Evolutionary conservation across 2,329 filamentous ascomycete genomes (phyloP), one percentile per base, ranked within the genome.

Genomic region (Fusarium sp.): DNA sequence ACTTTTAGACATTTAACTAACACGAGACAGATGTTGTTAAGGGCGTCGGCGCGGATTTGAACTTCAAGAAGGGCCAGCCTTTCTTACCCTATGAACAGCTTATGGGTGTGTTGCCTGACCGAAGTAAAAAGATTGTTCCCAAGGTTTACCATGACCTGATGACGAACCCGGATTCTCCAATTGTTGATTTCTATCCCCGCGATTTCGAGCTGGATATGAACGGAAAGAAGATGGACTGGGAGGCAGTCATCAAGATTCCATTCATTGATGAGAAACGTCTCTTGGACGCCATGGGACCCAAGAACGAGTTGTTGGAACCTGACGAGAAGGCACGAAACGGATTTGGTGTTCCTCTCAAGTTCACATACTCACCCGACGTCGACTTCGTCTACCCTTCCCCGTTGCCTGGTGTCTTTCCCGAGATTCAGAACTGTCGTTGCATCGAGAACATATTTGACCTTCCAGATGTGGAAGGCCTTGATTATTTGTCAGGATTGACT

Each of bases 161-260:
- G 96, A 98, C 94, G 3, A 92, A 92, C 58, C 86, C 91, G 3
- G 88, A 92, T 18, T 98, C 95, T 18, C 94, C 96, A 3, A 99
- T 99, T 78, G 92, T 97, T 76, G 96, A 99, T 78, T 99, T 99
- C 79, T 99, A 99, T 76, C 96, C 96, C 4, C 89, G 95, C 74
- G 96, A 99, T 75, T 99, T 99, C 76, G 94, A 97, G 71, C 86
- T 99, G 42, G 97, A 99, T 78, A 98, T 99, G 96, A 98, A 99
- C 75, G 97, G 96, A 64, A 99, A 99, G 84, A 99, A 97, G 83
- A 97, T 97, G 92, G 97, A 99, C 70, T 99, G 96, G 96, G 96
- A 99, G 79, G 96, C 96, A 29, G 95, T 99, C 40, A 94, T 99
- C 70, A 99, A 98, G 81, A 99, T 99, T 76, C 96, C 96, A 0